A percentile compares a stretch with the other conserved stretches of the same genome.
Conservation (phyloP, 1,139 yeast species). For the Scheffersomyces segobiensis region DNA sequence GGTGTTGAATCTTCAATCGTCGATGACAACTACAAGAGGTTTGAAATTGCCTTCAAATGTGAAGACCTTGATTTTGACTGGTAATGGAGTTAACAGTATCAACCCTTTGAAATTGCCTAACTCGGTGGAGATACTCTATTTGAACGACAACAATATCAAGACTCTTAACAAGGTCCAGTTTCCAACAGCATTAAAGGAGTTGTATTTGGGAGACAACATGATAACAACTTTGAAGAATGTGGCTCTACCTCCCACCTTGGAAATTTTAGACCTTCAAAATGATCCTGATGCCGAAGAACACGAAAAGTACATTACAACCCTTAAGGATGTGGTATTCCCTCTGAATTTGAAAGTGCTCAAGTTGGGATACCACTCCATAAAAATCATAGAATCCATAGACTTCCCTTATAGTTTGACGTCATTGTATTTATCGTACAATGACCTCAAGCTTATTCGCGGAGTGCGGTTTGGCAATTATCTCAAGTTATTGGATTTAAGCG, state of each 20-base stretch:
- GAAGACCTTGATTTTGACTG: constrained; percentile 34
- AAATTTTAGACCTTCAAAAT: constrained; percentile 44
- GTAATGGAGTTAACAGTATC: constrained; percentile 47
- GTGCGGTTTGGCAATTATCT: constrained; percentile 38
- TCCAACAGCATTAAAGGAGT: constrained; percentile 35
- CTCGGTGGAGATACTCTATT: constrained; percentile 36
- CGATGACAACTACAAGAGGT: constrained; percentile 50
- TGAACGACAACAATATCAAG: constrained; percentile 45
- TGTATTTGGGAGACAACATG: constrained; percentile 45
- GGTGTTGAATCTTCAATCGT: constrained; percentile 42
- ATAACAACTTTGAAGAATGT: constrained; percentile 49
- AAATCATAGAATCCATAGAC: constrained; percentile 39
- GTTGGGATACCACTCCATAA: constrained; percentile 44
- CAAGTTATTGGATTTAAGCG: constrained; percentile 40
- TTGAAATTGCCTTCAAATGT: constrained; percentile 39
- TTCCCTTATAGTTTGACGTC: constrained; percentile 36
- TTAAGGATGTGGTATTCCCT: constrained; percentile 46
- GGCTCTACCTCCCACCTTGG: constrained; percentile 37
- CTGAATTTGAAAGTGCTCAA: constrained; percentile 35
- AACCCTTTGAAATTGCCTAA: constrained; percentile 48
- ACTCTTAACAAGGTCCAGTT: constrained; percentile 47
- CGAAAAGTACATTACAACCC: constrained; percentile 44
- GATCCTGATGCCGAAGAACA: constrained; percentile 43
- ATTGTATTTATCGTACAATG: constrained; percentile 42
- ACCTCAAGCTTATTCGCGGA: constrained; percentile 37